A percentile compares a stretch with the other conserved stretches of the same genome.
Conservation (phyloP, 345 rosid genomes). For the Citrus maxima region DNA sequence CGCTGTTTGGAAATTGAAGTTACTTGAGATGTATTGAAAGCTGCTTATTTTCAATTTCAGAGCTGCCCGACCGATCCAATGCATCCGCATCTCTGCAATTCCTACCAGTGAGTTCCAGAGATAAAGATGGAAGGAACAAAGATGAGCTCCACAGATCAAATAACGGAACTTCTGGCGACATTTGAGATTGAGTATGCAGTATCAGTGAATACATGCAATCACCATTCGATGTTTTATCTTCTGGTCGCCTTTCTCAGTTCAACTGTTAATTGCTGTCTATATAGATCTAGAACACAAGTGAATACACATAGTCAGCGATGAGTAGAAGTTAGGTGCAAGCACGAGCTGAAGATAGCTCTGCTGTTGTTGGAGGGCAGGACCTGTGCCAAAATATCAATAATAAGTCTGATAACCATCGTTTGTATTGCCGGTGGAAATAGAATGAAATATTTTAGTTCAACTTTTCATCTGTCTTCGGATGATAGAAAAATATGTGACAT, state of each 20-base stretch:
- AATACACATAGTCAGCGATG: constrained; percentile 16
- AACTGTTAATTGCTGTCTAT: constrained; percentile 11
- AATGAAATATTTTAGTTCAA: constrained; percentile 12
- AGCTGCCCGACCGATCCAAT: constrained; percentile 58
- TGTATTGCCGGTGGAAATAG: constrained; percentile 4
- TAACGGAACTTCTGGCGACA: constrained; percentile 40
- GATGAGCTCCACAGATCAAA: constrained; percentile 59
- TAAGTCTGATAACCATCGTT: background rate
- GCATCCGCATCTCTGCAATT: constrained; percentile 36
- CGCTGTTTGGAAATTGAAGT: background rate
- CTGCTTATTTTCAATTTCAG: constrained; percentile 34
- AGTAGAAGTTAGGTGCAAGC: constrained; percentile 25
- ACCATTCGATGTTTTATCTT: background rate
- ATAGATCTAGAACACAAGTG: constrained; percentile 9
- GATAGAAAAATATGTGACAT: background rate
- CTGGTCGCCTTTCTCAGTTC: background rate
- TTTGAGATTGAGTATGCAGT: constrained; percentile 29
- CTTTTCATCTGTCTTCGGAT: background rate
- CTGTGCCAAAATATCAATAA: constrained; percentile 8
- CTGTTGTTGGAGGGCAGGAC: constrained; percentile 13
- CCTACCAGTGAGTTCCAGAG: constrained; percentile 54
- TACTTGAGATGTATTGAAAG: background rate
- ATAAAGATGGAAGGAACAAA: constrained; percentile 51
- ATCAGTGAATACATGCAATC: background rate
- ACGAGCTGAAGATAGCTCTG: constrained; percentile 53